A percentile compares a stretch with the other conserved stretches of the same genome.
These are phyloP conservation scores for Orbilia brochopaga DNA, from an alignment of 2,329 filamentous ascomycete species.

Conservation along the genomic window DNA sequence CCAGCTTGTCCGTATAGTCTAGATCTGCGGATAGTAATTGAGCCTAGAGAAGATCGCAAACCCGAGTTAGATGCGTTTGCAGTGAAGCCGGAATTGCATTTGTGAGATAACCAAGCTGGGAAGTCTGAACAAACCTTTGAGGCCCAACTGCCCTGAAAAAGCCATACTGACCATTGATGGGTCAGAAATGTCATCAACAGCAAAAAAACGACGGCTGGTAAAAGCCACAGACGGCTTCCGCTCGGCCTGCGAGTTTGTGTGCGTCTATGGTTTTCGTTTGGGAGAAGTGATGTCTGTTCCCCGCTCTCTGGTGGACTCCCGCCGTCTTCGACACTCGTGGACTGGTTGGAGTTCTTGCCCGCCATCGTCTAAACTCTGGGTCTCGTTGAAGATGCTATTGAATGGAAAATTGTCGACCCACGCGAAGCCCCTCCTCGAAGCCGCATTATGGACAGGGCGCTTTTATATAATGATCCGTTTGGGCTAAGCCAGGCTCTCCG, in stretches of 20 bases:
- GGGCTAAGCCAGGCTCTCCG: background rate
- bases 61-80: background rate
- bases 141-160: slow-evolving; percentile 23
- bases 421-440: slow-evolving; percentile 36
- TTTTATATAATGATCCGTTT: slow-evolving; percentile 18
- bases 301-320: background rate
- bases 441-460: background rate
- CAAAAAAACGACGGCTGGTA: slow-evolving; percentile 35
- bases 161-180: slow-evolving; percentile 27
- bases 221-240: slow-evolving; percentile 33
- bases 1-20: slow-evolving; percentile 19
- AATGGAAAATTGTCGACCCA: slow-evolving; percentile 3
- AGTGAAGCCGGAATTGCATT: background rate
- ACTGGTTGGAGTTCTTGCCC: slow-evolving; percentile 15
- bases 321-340: background rate
- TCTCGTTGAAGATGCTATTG: background rate
- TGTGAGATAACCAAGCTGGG: background rate
- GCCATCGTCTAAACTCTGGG: slow-evolving; percentile 8
- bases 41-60: slow-evolving; percentile 10
- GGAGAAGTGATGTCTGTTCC: slow-evolving; percentile 26
- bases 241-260: slow-evolving; percentile 22
- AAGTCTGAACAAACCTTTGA: slow-evolving; percentile 22
- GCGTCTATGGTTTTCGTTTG: slow-evolving; percentile 35
- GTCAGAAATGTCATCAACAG: slow-evolving; percentile 42
- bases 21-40: slow-evolving; percentile 16